Evolutionary conservation across 148 eudicot species (phyloP).

Genomic region (Camellia granthamiana): DNA sequence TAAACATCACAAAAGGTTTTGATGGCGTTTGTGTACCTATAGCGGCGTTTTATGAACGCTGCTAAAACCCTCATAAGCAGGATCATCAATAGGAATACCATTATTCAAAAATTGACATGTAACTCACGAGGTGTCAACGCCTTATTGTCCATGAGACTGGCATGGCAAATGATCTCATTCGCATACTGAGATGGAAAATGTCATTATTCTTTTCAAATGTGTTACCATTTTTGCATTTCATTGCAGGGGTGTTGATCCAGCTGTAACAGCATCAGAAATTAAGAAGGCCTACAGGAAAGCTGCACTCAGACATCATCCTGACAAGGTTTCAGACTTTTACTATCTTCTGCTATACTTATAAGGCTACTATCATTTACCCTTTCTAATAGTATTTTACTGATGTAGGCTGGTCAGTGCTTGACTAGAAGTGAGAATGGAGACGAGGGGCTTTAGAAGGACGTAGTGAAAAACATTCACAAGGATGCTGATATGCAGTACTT

Average conservation of each 20-base stretch:
- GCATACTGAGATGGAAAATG: neutral
- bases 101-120: too few species aligned
- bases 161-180: too few species aligned
- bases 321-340: conserved; percentile 54
- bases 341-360: conserved; percentile 8
- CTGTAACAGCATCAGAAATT: conserved; percentile 67
- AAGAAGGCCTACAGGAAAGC: conserved; percentile 94
- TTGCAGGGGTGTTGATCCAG: conserved; percentile 80
- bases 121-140: too few species aligned
- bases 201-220: neutral
- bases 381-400: conserved; percentile 12
- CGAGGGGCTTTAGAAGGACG: conserved; percentile 81
- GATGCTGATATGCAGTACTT: conserved; percentile 87
- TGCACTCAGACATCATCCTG: conserved; percentile 95
- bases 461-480: conserved; percentile 67
- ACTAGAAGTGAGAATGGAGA: conserved; percentile 75
- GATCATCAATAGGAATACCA: too few species aligned
- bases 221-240: conserved; percentile 6
- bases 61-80: too few species aligned
- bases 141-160: too few species aligned
- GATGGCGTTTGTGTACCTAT: too few species aligned
- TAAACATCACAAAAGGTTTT: too few species aligned
- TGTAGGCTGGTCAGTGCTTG: conserved; percentile 80
- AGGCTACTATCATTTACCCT: neutral
- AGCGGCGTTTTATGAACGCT: too few species aligned